Conservation (phyloP, 2,329 filamentous ascomycete species). For the Domatiomyces catenatus region DNA sequence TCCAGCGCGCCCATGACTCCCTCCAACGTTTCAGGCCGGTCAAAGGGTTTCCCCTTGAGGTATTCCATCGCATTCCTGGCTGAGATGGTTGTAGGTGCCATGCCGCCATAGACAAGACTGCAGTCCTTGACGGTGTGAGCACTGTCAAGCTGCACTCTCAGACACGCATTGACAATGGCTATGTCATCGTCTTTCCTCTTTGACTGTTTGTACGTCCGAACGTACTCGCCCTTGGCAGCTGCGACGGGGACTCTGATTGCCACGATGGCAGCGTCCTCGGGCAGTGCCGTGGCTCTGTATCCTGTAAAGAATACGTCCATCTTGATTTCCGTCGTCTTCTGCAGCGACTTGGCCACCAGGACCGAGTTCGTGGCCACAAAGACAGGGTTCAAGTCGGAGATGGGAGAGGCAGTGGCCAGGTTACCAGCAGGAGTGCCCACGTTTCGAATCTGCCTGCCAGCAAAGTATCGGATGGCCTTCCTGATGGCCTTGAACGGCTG, state of each 20-base stretch:
- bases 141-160: conserved; percentile 58
- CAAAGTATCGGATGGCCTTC: conserved; percentile 90
- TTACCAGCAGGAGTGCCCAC: conserved; percentile 96
- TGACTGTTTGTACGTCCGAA: conserved; percentile 85
- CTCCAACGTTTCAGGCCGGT: conserved; percentile 69
- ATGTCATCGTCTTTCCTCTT: conserved; percentile 98
- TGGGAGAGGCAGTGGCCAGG: conserved; percentile 82
- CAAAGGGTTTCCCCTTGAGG: conserved; percentile 62
- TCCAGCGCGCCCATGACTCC: conserved; percentile 82
- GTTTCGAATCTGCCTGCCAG: conserved; percentile 87
- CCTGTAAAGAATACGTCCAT: conserved; percentile 88
- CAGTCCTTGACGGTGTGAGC: conserved; percentile 55
- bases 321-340: conserved; percentile 64
- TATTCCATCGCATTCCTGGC: conserved; percentile 65
- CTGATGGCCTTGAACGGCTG: conserved; percentile 84
- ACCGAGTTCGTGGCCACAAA: conserved; percentile 75
- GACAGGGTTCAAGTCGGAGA: conserved; percentile 89
- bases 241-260: conserved; percentile 73
- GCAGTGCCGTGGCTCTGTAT: conserved; percentile 71
- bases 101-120: conserved; percentile 81
- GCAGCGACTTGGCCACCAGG: conserved; percentile 62
- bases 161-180: conserved; percentile 81
- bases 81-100: conserved; percentile 82
- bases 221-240: conserved; percentile 59
- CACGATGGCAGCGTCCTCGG: conserved; percentile 68